Evolutionary conservation across 1,139 yeast genomes (phyloP).

Genomic region (Kurtzmaniella natalensis): DNA sequence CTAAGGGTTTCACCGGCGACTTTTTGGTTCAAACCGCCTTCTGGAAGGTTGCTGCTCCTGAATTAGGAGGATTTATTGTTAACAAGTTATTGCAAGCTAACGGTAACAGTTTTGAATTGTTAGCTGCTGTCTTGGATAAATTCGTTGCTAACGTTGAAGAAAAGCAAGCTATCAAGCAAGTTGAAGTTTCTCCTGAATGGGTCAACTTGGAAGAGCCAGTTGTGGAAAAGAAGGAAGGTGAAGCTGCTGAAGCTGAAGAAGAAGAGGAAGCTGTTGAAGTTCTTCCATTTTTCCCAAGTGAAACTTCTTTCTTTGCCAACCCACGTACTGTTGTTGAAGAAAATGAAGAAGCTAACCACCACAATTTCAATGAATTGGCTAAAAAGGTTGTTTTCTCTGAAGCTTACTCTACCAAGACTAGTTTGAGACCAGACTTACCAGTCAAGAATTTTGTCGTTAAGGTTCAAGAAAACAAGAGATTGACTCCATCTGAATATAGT

Average conservation of each 20-base stretch:
- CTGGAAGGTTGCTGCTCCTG: slow-evolving; percentile 70
- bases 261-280: slow-evolving; percentile 24
- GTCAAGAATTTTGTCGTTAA: slow-evolving; percentile 81
- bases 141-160: slow-evolving; percentile 53
- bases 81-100: slow-evolving; percentile 78
- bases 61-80: slow-evolving; percentile 62
- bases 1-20: slow-evolving; percentile 71
- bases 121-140: slow-evolving; percentile 77
- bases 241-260: slow-evolving; percentile 16
- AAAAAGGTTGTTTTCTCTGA: slow-evolving; percentile 77
- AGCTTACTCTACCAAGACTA: slow-evolving; percentile 54
- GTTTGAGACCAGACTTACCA: slow-evolving; percentile 87
- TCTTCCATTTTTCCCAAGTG: slow-evolving; percentile 51
- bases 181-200: slow-evolving; percentile 46
- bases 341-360: slow-evolving; percentile 32
- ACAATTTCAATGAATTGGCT: slow-evolving; percentile 53
- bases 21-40: slow-evolving; percentile 77
- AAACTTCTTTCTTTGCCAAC: slow-evolving; percentile 58
- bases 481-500: slow-evolving; percentile 87
- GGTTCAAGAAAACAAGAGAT: slow-evolving; percentile 87
- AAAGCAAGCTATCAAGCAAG: slow-evolving; percentile 41
- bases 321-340: slow-evolving; percentile 40
- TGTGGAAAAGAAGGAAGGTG: slow-evolving; percentile 15
- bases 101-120: slow-evolving; percentile 77
- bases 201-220: slow-evolving; percentile 22